A percentile compares a stretch with the other conserved stretches of the same genome.
Conservation (phyloP, 768 basidiomycete species). For the Calvatia gigantea region DNA sequence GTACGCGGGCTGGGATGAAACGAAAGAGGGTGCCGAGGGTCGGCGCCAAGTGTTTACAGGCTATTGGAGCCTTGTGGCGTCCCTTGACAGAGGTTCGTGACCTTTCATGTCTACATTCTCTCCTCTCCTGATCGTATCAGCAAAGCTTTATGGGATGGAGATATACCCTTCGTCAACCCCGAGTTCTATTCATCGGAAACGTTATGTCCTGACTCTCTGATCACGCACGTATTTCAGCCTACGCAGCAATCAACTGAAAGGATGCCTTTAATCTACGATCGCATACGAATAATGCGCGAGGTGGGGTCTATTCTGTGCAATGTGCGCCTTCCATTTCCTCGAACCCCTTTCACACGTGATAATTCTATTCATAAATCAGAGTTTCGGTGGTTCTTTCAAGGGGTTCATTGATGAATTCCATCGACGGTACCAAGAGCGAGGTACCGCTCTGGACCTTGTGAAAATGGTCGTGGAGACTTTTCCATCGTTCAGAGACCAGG, state of each 20-base stretch:
- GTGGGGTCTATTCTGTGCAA: slow-evolving; percentile 68
- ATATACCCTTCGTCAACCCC: slow-evolving; percentile 79
- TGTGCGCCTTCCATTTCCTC: slow-evolving; percentile 38
- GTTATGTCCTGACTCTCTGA: slow-evolving; percentile 66
- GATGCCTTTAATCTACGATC: slow-evolving; percentile 67
- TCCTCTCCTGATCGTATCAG: neutral
- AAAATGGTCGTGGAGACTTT: slow-evolving; percentile 67
- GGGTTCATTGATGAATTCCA: slow-evolving; percentile 65
- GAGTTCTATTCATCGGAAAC: slow-evolving; percentile 69
- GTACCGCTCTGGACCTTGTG: slow-evolving; percentile 72
- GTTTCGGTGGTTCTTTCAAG: slow-evolving; percentile 68
- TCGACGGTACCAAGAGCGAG: slow-evolving; percentile 42
- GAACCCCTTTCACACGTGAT: neutral
- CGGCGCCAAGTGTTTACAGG: slow-evolving; percentile 60
- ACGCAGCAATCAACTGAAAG: slow-evolving; percentile 53
- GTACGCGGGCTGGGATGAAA: slow-evolving; percentile 61
- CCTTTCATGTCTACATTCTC: neutral
- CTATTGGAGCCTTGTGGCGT: slow-evolving; percentile 85
- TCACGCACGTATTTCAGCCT: slow-evolving; percentile 67
- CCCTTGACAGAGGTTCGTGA: slow-evolving; percentile 69
- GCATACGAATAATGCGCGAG: slow-evolving; percentile 75
- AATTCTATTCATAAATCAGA: slow-evolving; percentile 31
- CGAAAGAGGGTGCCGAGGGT: neutral
- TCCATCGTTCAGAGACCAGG: slow-evolving; percentile 75
- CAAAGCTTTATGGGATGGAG: slow-evolving; percentile 67